Percentiles rank a stretch among this genome's conserved stretches.
Evolutionary conservation across 768 basidiomycete species (phyloP).

Genomic region (Phylloporus sp.): DNA sequence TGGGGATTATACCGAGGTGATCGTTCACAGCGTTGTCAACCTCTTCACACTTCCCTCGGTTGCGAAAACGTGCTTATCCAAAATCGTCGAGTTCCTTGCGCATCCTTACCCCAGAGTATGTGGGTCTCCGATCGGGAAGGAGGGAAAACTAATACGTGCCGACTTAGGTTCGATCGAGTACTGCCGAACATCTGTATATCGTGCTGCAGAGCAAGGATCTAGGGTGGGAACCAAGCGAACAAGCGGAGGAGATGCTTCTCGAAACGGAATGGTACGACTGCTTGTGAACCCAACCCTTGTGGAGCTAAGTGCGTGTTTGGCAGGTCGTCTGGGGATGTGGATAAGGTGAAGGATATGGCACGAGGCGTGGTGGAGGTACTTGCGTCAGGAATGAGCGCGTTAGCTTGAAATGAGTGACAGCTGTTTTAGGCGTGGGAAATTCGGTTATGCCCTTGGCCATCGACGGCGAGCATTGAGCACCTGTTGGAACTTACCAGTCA

Average conservation of each 20-base stretch:
- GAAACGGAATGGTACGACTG: constrained; percentile 76
- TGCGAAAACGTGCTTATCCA: constrained; percentile 39
- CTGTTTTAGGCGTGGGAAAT: constrained; percentile 23
- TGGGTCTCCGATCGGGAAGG: constrained; percentile 14
- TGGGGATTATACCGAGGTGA: constrained; percentile 8
- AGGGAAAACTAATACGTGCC: constrained; percentile 4
- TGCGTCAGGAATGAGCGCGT: constrained; percentile 24
- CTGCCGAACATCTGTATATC: constrained; percentile 81
- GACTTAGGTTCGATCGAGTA: constrained; percentile 67
- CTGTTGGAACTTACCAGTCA: constrained; percentile 19
- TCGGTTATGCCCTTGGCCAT: constrained; percentile 5
- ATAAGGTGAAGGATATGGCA: constrained; percentile 38
- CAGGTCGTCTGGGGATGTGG: constrained; percentile 49
- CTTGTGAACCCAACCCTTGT: constrained; percentile 7
- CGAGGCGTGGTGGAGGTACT: constrained; percentile 40
- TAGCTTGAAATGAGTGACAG: background rate
- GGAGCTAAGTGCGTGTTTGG: constrained; percentile 27
- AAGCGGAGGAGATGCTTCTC: constrained; percentile 61
- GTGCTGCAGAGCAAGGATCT: constrained; percentile 69
- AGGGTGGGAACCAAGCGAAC: constrained; percentile 56
- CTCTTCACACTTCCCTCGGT: constrained; percentile 51
- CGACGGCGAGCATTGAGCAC: constrained; percentile 7
- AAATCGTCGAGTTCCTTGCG: constrained; percentile 58
- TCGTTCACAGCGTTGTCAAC: constrained; percentile 54
- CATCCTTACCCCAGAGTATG: constrained; percentile 81